Base-by-base conservation (phyloP, 805 yeast species). In the Spathaspora girioi region DNA sequence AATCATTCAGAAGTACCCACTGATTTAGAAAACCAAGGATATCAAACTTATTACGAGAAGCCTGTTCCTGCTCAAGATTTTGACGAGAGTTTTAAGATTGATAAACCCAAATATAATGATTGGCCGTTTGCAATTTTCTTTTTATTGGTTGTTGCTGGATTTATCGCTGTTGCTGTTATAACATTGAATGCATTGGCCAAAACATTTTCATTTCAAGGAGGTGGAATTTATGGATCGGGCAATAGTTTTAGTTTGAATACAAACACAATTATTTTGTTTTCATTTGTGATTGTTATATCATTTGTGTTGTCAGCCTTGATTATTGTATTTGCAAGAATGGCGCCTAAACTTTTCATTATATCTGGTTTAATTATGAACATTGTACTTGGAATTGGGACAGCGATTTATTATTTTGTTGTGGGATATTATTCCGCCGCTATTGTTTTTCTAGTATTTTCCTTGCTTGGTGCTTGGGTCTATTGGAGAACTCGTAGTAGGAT, bases 401-500 rank as follows among this genome's bases (percentile, higher is more conserved):
- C 90, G 5, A 84, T 91, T 57, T 85, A 81, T 67, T 88, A 87
- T 62, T 76, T 91, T 59, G 83, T 77, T 1, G 75, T 79, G 57
- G 72, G 76, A 31, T 87, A 88, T 67, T 89, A 85, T 74, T 84
- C 93, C 4, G 93, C 96, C 0, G 97, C 90, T 2, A 74, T 88
- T 54, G 90, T 86, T 38, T 86, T 85, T 56, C 69, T 87, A 55
- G 76, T 85, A 1, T 87, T 88, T 65, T 78, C 91, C 0, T 62
- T 78, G 2, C 66, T 86, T 49, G 77, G 84, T 20, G 89, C 88
- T 7, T 82, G 79, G 75, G 79, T 84, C 62, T 89, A 85, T 68
- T 88, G 89, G 89, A 67, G 80, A 6, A 81, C 87, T 73, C 76
- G 94, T 56, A 63, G 68, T 7, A 73, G 94, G 58, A 87, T 88